Conservation (phyloP, 768 basidiomycete species). For the Collybia mongolica region DNA sequence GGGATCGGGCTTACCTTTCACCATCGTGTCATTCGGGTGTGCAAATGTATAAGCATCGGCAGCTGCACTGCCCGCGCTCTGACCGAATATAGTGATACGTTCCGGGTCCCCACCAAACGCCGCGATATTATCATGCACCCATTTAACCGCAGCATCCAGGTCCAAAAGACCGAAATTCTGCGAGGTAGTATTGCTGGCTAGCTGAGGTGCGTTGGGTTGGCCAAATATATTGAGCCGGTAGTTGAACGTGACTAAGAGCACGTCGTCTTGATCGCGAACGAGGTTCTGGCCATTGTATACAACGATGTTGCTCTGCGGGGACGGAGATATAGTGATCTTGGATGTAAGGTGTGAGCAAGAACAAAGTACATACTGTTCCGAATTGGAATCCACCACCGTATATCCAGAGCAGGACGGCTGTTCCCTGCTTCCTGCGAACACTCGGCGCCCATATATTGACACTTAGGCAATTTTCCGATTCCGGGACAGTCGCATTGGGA, state of each 20-base stretch:
- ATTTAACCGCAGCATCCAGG: constrained; percentile 35
- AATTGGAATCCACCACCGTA: constrained; percentile 36
- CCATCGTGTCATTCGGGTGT: constrained; percentile 27
- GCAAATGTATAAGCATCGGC: constrained; percentile 29
- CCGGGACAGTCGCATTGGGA: constrained; percentile 17
- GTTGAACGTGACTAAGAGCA: constrained; percentile 17
- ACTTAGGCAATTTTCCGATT: constrained; percentile 33
- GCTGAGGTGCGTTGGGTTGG: constrained; percentile 34
- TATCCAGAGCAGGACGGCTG: constrained; percentile 34
- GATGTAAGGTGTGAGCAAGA: too few relatives aligned
- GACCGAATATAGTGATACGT: constrained; percentile 32
- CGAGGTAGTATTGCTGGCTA: constrained; percentile 16
- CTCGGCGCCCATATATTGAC: constrained; percentile 38
- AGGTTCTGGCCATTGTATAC: constrained; percentile 27
- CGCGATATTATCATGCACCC: constrained; percentile 45
- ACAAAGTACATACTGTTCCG: constrained; percentile 25
- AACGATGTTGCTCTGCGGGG: constrained; percentile 24
- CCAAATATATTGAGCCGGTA: constrained; percentile 36
- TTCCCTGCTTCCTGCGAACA: constrained; percentile 23
- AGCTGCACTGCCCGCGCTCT: constrained; percentile 31
- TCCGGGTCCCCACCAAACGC: constrained; percentile 39
- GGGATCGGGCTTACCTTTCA: constrained; percentile 6
- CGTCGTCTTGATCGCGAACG: constrained; percentile 31
- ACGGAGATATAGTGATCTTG: background rate
- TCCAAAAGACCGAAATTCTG: constrained; percentile 39